Evolutionary conservation across 2,329 filamentous ascomycete genomes (phyloP), one percentile per base, ranked within the genome.

Genomic region (Calycina herbarum): DNA sequence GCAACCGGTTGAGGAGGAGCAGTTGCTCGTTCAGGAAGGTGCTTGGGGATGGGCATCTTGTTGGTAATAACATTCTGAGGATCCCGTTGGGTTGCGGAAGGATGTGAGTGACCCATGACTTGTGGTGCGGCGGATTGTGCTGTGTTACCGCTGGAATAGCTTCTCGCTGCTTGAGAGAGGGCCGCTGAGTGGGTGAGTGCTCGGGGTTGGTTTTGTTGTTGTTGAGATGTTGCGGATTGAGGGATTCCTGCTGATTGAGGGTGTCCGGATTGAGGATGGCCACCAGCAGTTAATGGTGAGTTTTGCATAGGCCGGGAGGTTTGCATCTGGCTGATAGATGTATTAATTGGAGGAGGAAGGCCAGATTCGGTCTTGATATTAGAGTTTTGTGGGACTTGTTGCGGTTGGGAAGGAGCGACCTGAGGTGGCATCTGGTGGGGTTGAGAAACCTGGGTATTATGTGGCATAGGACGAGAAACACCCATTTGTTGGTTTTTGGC

Each of bases 1-100:
- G 84, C 78, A 27, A 97, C 93, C 1, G 93, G 89, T 67, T 88
- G 85, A 4, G 92, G 92, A 56, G 89, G 83, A 62, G 87, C 83
- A 6, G 89, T 86, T 57, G 90, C 89, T 59, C 85, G 84, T 64
- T 87, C 85, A 4, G 84, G 85, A 1, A 98, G 83, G 48, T 85
- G 87, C 78, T 96, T 96, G 2, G 93, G 68, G 62, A 77, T 77
- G 17, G 74, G 76, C 71, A 76, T 73, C 67, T 75, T 74, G 57
- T 71, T 72, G 8, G 73, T 75, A 20, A 70, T 73, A 6, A 71
- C 63, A 61, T 73, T 74, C 24, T 66, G 66, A 20, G 67, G 64
- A 59, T 76, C 73, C 15, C 73, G 70, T 54, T 54, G 60, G n/a
- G 71, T 70, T 20, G 65, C 61, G n/a, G 69, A 63, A 35, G 70